These are phyloP conservation scores for Aureobasidium pullulans DNA, from an alignment of 2,329 filamentous ascomycete genomes.

Conservation along the genomic window DNA sequence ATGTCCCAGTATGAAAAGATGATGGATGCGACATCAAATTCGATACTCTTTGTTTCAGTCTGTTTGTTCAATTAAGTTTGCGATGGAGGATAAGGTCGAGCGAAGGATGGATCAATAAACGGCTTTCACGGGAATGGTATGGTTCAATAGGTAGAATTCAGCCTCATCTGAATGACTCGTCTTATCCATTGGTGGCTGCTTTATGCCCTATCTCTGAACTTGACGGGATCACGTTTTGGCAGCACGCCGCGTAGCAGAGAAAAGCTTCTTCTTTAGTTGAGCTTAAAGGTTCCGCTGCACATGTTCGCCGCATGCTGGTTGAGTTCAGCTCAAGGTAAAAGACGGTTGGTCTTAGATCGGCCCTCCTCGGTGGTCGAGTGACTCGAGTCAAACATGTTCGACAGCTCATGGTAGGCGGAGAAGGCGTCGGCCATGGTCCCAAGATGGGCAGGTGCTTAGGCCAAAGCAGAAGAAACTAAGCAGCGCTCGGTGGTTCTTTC, in stretches of 20 bases:
- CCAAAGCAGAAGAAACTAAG: not conserved
- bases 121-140: not conserved
- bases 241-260: not conserved
- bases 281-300: not conserved
- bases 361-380: not conserved
- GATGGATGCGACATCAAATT: conserved; percentile 2
- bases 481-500: not conserved
- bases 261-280: not conserved
- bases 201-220: not conserved
- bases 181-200: not conserved
- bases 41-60: not conserved
- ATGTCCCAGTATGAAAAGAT: conserved; percentile 1
- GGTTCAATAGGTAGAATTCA: not conserved
- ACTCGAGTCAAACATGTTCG: not conserved
- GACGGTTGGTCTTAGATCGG: not conserved
- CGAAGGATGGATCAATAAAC: not conserved
- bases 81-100: not conserved
- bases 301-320: not conserved
- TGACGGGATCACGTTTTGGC: not conserved
- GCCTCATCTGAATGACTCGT: not conserved
- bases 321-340: not conserved
- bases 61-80: not conserved
- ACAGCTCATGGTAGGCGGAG: not conserved
- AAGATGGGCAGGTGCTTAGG: not conserved
- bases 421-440: not conserved